Conservation (phyloP, 2,329 filamentous ascomycete species). For the Aspergillus sp. region DNA sequence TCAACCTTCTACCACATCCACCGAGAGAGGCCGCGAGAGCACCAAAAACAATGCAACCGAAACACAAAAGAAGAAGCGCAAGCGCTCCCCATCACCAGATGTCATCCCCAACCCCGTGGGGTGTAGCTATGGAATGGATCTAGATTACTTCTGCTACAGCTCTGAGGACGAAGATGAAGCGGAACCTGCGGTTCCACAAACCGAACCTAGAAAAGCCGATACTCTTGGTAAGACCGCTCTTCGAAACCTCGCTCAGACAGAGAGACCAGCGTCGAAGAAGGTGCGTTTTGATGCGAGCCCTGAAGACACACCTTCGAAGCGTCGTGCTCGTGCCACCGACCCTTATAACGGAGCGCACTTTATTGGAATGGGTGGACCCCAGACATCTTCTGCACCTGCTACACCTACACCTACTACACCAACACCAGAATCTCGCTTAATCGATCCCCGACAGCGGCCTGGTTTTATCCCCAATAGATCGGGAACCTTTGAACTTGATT, state of each 20-base stretch:
- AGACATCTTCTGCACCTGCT: conserved; percentile 12
- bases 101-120: conserved; percentile 43
- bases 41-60: conserved; percentile 3
- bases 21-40: conserved; percentile 3
- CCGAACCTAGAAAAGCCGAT: conserved; percentile 13
- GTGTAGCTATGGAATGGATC: conserved; percentile 42
- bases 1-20: neutral
- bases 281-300: conserved; percentile 37
- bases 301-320: conserved; percentile 34
- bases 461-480: conserved; percentile 26
- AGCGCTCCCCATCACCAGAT: conserved; percentile 40
- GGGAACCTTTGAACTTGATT: conserved; percentile 31
- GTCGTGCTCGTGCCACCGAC: conserved; percentile 26
- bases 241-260: conserved; percentile 18
- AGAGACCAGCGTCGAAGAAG: conserved; percentile 27
- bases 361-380: conserved; percentile 19
- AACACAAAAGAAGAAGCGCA: conserved; percentile 35
- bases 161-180: conserved; percentile 33
- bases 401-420: conserved; percentile 19
- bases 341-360: conserved; percentile 24
- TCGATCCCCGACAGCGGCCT: conserved; percentile 12
- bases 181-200: conserved; percentile 9
- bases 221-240: conserved; percentile 13
- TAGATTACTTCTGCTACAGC: conserved; percentile 38
- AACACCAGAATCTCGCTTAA: conserved; percentile 3